Conservation (phyloP, 495 filamentous ascomycete species). For the Neurospora sp. region DNA sequence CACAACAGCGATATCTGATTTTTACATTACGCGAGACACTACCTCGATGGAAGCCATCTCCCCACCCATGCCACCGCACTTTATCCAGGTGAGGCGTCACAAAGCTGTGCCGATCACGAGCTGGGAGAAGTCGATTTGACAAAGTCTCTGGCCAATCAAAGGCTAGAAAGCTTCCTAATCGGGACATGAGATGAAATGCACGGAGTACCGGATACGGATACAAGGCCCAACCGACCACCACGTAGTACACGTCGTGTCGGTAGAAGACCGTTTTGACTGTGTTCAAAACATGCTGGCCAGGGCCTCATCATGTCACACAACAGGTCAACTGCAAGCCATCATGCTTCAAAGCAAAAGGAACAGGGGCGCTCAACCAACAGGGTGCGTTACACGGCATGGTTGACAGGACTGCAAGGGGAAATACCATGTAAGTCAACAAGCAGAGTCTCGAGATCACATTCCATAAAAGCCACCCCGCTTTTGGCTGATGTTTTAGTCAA, state of each 20-base stretch:
- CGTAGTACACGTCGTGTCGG: background rate
- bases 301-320: background rate
- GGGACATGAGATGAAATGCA: slow-evolving; percentile 3
- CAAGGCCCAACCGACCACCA: background rate
- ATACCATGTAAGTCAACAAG: background rate
- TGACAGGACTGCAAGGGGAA: background rate
- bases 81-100: background rate
- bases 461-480: background rate
- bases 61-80: background rate
- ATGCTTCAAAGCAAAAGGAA: background rate
- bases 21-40: background rate
- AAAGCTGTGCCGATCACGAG: background rate
- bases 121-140: background rate
- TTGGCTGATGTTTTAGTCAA: background rate
- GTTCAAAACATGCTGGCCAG: background rate
- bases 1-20: background rate
- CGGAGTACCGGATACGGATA: background rate
- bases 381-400: background rate
- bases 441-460: background rate
- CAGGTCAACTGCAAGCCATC: background rate
- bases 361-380: background rate
- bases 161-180: slow-evolving; percentile 9
- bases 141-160: slow-evolving; percentile 13
- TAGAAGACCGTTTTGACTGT: background rate
- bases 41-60: background rate